Evolutionary conservation across 352 stramenopile genomes (phyloP), one percentile per base, ranked within the genome.

Genomic region (Phytophthora cactorum): DNA sequence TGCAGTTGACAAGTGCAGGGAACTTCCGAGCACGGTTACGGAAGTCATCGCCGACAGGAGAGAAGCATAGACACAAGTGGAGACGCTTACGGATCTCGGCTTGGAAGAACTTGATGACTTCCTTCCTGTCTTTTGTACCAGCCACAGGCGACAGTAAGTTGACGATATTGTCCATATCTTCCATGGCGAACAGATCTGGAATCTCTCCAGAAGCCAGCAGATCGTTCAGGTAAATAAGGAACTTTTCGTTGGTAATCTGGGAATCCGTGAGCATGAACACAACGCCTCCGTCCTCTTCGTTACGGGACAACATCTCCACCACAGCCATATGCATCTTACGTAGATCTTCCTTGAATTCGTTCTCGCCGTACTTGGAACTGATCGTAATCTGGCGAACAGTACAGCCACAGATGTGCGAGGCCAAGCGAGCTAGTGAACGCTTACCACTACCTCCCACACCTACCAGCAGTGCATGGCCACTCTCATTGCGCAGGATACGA

Each of bases 291-390:
- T 93, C 86, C 44, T 94, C 86, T 84, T 96, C 86, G 27, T 85
- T 88, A 27, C 88, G 82, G 28, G 84, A 91, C 5, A 92, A 62
- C 83, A 98, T 95, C 34, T 98, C 93, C 39, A 98, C 97, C 29
- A 99, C 77, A 5, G 84, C 93, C 64, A 97, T 89, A 77, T 97
- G 97, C 90, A 98, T 97, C 60, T 89, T 92, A 49, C 97, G 96
- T 54, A 99, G 69, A 70, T 99, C 96, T 65, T 99, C 96, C 64
- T 99, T 99, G 58, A 99, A 96, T 70, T 98, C 95, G 65, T 97
- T 97, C 59, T 98, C 92, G 12, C 88, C 87, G 68, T 99, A 99
- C 47, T 95, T 98, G 28, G 89, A 94, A 44, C 88, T 97, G 69
- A 99, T 98, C 11, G 96, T 93, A 71, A 99, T 98, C 71, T 98